Percentiles rank a stretch among this genome's conserved stretches.
phyloP scores from a whole-genome alignment of 495 filamentous ascomycete genomes.

The Chlorociboria aeruginascens region DNA sequence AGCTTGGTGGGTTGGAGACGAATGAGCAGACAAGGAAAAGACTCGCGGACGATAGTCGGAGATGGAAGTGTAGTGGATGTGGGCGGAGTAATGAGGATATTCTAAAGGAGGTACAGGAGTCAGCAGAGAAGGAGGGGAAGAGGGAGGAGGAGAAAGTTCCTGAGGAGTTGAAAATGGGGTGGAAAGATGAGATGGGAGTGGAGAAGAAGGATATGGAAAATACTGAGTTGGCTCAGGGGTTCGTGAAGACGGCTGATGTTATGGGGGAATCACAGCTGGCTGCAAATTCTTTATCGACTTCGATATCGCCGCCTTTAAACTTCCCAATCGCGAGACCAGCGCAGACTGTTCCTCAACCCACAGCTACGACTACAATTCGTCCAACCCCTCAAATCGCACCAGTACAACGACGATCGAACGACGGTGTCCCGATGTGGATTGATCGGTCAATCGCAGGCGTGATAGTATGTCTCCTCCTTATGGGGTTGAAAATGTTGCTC shows the following conservation, averaged over 20 bases:
- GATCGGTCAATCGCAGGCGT: constrained; percentile 46
- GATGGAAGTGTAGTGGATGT: constrained; percentile 56
- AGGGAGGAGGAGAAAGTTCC: constrained; percentile 34
- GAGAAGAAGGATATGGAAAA: constrained; percentile 19
- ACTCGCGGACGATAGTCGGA: constrained; percentile 48
- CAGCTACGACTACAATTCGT: not conserved
- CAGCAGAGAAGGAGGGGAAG: constrained; percentile 32
- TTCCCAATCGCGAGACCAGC: constrained; percentile 23
- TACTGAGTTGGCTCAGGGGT: constrained; percentile 33
- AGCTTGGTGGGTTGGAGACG: constrained; percentile 81
- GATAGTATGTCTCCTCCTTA: constrained; percentile 35
- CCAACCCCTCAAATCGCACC: not conserved
- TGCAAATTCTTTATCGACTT: not conserved
- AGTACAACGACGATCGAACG: constrained; percentile 15
- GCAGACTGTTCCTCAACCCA: constrained; percentile 24
- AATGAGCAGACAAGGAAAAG: constrained; percentile 45
- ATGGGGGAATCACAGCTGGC: constrained; percentile 3
- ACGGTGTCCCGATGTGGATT: constrained; percentile 44
- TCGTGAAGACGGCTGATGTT: constrained; percentile 30
- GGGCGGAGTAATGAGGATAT: constrained; percentile 58
- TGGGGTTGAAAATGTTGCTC: constrained; percentile 35
- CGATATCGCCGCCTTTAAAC: constrained; percentile 4
- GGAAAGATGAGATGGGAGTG: constrained; percentile 38
- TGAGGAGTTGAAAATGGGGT: constrained; percentile 45
- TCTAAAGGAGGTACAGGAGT: constrained; percentile 51